Evolutionary conservation across 257 asterid genomes (phyloP).

Genomic region (Scutellaria barbata): DNA sequence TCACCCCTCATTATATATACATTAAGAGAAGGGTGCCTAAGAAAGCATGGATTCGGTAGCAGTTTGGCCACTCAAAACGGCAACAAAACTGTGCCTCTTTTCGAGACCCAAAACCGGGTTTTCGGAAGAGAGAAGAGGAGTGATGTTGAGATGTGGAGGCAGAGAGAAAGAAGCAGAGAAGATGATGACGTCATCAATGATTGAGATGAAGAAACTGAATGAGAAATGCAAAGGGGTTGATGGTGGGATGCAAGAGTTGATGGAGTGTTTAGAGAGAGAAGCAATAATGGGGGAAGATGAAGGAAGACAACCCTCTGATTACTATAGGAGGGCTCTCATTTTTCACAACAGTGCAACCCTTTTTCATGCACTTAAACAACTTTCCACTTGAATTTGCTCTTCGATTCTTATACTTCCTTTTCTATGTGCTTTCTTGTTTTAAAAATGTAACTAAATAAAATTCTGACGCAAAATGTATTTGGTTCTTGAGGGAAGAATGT

Average conservation of each 20-base stretch:
- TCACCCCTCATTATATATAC: not conserved
- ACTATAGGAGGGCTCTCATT: constrained; percentile 72
- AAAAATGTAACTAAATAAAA: no score
- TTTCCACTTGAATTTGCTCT: no score
- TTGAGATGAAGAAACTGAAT: constrained; percentile 41
- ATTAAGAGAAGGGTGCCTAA: no score
- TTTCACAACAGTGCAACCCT: constrained; percentile 68
- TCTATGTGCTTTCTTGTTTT: not conserved
- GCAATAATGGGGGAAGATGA: constrained; percentile 90
- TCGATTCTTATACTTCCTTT: not conserved
- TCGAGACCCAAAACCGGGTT: not conserved
- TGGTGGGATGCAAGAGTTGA: constrained; percentile 57
- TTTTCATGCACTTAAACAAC: constrained; percentile 73
- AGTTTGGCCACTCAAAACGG: not conserved
- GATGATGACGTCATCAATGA: not conserved
- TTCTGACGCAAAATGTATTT: no score
- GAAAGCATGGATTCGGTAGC: not conserved
- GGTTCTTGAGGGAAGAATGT: no score
- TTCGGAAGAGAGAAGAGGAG: not conserved
- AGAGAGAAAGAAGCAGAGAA: constrained; percentile 32
- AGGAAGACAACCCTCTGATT: constrained; percentile 75
- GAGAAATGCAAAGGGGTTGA: constrained; percentile 45
- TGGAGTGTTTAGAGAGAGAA: constrained; percentile 86
- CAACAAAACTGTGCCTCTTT: not conserved
- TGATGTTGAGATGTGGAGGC: not conserved